These are phyloP conservation scores for Komagataella pseudopastoris DNA, from an alignment of 805 yeast species.

Conservation along the genomic window DNA sequence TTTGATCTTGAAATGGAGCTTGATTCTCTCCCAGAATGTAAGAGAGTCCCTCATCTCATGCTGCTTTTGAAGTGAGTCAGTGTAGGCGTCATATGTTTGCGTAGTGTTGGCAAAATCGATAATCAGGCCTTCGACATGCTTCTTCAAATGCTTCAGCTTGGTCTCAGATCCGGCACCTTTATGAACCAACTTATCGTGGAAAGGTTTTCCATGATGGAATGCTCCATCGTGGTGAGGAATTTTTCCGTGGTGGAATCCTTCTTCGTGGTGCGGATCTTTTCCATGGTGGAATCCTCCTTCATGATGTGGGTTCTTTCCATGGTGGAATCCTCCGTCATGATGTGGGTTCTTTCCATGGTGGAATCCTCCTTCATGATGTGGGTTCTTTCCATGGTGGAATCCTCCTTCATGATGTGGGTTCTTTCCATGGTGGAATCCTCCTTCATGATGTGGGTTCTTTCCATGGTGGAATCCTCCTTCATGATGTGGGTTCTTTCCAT, in stretches of 20 bases:
- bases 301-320: not conserved
- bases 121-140: conserved; percentile 15
- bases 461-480: not conserved
- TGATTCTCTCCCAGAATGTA: conserved; percentile 13
- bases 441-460: not conserved
- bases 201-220: not conserved
- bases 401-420: too few relatives aligned
- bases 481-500: not conserved
- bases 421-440: too few relatives aligned
- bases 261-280: not conserved
- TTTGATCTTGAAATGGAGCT: conserved; percentile 11
- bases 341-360: not conserved
- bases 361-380: not conserved
- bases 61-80: conserved; percentile 8
- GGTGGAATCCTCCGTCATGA: conserved; percentile 1
- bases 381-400: not conserved
- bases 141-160: conserved; percentile 7
- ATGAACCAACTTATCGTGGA: not conserved
- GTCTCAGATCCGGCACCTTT: not conserved
- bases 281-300: not conserved
- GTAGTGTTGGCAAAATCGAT: conserved; percentile 5
- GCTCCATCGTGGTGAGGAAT: not conserved
- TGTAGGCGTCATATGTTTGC: conserved; percentile 4
- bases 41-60: conserved; percentile 12
- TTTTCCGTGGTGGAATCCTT: not conserved